Percentiles rank a stretch among this genome's conserved stretches.
Evolutionary conservation across 306 rosid species (phyloP).

Genomic region (Astragalus glycyphyllos): DNA sequence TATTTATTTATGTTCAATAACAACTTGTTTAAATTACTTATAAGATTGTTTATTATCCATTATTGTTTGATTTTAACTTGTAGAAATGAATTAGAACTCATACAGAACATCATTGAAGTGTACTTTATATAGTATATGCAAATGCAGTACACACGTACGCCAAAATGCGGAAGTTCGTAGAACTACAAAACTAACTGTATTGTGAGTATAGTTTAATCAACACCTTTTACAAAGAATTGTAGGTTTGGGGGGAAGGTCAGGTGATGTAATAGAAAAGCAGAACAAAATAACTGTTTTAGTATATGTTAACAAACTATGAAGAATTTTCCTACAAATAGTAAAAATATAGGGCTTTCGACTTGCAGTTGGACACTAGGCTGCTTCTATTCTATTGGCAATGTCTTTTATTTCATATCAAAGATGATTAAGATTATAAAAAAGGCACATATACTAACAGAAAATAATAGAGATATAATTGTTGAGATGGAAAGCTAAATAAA

Average conservation of each 20-base stretch:
- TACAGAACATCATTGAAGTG: background rate
- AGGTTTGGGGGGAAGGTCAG: too few species aligned
- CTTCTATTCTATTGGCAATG: background rate
- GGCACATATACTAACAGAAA: background rate
- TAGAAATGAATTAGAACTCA: background rate
- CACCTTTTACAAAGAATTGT: background rate
- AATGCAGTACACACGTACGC: background rate
- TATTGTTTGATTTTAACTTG: background rate
- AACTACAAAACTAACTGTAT: background rate
- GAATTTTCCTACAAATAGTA: background rate
- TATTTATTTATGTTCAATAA: background rate
- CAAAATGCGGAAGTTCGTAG: too few species aligned
- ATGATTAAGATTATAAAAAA: background rate
- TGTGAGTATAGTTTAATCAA: background rate
- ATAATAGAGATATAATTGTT: background rate
- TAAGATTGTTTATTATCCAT: background rate
- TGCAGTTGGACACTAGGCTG: constrained; percentile 12
- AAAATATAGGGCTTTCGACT: background rate
- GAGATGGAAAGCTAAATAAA: constrained; percentile 13
- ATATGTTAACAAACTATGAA: constrained; percentile 5
- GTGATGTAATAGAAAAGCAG: constrained; percentile 2
- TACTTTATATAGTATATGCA: constrained; percentile 12
- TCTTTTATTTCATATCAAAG: constrained; percentile 4
- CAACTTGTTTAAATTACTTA: constrained; percentile 2
- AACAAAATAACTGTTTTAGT: background rate